These are phyloP conservation scores for Spirogloea muscicola DNA, from an alignment of 139 green algal genomes.

Conservation along the genomic window DNA sequence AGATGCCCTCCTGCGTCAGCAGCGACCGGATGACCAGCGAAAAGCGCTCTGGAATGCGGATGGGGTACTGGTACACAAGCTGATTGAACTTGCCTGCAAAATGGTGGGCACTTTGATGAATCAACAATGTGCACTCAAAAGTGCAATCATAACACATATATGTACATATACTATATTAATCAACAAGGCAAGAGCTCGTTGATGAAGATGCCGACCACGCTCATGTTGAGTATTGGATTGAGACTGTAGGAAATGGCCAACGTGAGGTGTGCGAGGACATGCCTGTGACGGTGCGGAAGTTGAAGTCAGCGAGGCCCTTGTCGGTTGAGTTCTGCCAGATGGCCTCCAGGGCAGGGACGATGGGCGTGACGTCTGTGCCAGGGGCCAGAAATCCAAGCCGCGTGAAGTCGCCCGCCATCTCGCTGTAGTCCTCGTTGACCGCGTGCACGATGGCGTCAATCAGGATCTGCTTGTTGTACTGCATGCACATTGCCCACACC, in stretches of 20 bases:
- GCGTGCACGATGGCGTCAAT: constrained; percentile 97
- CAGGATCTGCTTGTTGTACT: constrained; percentile 70
- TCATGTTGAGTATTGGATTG: too few relatives aligned
- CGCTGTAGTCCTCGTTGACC: constrained; percentile 96
- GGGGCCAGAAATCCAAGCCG: constrained; percentile 87
- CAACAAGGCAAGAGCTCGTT: too few relatives aligned
- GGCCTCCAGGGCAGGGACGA: constrained; percentile 89
- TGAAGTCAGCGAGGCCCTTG: constrained; percentile 81
- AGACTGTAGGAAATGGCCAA: too few relatives aligned
- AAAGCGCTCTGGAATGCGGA: constrained; percentile 97
- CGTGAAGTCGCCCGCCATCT: constrained; percentile 89
- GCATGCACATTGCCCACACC: neutral
- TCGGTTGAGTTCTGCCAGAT: constrained; percentile 88
- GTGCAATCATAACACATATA: too few relatives aligned
- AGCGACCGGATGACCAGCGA: constrained; percentile 89
- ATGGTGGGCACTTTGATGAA: too few relatives aligned
- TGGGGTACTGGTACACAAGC: constrained; percentile 98
- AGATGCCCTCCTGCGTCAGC: constrained; percentile 95
- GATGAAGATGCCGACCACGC: too few relatives aligned
- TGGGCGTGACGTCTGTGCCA: constrained; percentile 87
- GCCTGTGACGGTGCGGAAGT: constrained; percentile 93
- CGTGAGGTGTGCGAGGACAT: neutral
- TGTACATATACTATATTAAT: too few relatives aligned
- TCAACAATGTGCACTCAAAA: too few relatives aligned
- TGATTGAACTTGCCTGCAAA: constrained; percentile 93